Evolutionary conservation across 768 basidiomycete species (phyloP).

Genomic region (Lactarius sp.): DNA sequence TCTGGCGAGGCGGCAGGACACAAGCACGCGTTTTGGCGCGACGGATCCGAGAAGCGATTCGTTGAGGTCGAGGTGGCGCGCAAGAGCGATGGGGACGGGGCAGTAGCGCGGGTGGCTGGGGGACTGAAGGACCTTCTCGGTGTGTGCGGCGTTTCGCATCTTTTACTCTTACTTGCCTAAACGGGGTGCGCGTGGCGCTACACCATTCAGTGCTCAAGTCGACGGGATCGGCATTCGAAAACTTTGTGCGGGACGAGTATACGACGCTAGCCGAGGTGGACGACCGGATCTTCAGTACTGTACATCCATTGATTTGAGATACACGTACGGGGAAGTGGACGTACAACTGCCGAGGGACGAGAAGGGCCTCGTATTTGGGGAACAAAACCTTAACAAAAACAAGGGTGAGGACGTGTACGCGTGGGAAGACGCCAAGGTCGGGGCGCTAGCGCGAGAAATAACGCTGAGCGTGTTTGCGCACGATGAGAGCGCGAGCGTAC

Average conservation of each 20-base stretch:
- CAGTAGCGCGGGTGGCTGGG: slow-evolving; percentile 28
- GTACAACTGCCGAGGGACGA: slow-evolving; percentile 45
- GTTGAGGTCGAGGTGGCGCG: slow-evolving; percentile 49
- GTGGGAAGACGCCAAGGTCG: slow-evolving; percentile 56
- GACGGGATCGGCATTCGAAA: slow-evolving; percentile 78
- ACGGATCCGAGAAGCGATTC: slow-evolving; percentile 85
- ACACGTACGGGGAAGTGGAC: too few species aligned
- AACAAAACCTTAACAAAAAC: too few species aligned
- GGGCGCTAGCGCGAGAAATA: slow-evolving; percentile 46
- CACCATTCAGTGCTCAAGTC: slow-evolving; percentile 76
- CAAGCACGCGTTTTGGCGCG: slow-evolving; percentile 76
- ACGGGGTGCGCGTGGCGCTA: too few species aligned
- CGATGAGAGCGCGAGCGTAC: slow-evolving; percentile 90
- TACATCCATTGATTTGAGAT: too few species aligned
- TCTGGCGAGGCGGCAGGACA: slow-evolving; percentile 44
- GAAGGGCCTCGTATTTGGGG: slow-evolving; percentile 49
- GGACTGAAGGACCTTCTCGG: slow-evolving; percentile 81
- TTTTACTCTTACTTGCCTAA: too few species aligned
- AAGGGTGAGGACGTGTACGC: too few species aligned
- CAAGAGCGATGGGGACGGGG: slow-evolving; percentile 2
- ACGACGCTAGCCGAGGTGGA: too few species aligned
- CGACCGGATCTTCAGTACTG: too few species aligned
- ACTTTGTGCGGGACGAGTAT: too few species aligned
- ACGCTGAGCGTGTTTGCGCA: slow-evolving; percentile 79
- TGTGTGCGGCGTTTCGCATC: slow-evolving; percentile 33